Evolutionary conservation across 2,329 filamentous ascomycete species (phyloP), one percentile per base, ranked within the genome.

Genomic region (Diplodia intermedia): DNA sequence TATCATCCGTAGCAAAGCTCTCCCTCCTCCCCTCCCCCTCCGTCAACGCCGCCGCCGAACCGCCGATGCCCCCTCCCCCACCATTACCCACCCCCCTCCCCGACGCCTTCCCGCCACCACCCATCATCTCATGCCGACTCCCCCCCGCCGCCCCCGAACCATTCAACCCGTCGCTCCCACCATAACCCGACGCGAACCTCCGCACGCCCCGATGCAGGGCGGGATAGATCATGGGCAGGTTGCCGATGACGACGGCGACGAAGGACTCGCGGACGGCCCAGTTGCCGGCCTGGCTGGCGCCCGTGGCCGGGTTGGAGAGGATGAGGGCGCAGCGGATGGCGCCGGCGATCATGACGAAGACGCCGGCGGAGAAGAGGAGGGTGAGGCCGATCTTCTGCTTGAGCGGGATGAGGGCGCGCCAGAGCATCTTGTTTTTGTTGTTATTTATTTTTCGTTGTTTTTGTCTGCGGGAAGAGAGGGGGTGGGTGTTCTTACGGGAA

Each of bases 301-400:
- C 80, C 61, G 79, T 75, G 60, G 76, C 71, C 38, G 77, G 79
- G 61, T 77, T 76, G 1, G 78, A 81, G 23, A 85, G 62, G 60
- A 86, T 85, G 5, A 85, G 72, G 12, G 85, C 79, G 65, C 83
- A 84, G 52, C 86, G 84, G 9, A 88, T 76, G 67, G 87, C 82
- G 3, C 83, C 85, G 23, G 83, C 83, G 50, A 84, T 80, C 71
- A 86, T 86, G 57, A 87, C 83, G 71, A 88, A 87, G 14, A 84
- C 72, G 6, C 85, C 86, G 14, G 85, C 85, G 43, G 82, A 82
- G 73, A 88, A 88, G 18, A 89, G 79, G 4, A 86, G 69, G 1
- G 86, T 78, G 0, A 88, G 78, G 3, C 83, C 82, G 1, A 84
- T 71, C 72, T 89, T 89, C 71, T 84, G 85, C 5, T 78, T 75